Evolutionary conservation across 208 protist species (phyloP).

Genomic region (Acanthamoeba royreba): DNA sequence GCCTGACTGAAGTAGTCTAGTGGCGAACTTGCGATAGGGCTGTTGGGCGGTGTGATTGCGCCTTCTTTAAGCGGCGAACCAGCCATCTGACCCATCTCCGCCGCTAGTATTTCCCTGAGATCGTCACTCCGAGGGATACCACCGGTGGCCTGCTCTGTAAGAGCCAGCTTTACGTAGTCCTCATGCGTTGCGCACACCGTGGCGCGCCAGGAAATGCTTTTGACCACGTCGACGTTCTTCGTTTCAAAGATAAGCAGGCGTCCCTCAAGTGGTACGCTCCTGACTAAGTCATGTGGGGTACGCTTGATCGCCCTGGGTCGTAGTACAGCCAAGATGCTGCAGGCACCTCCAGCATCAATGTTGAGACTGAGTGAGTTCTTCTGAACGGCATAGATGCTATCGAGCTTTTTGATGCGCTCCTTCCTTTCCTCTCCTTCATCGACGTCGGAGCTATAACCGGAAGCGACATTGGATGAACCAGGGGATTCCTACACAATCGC

Average conservation of each 20-base stretch:
- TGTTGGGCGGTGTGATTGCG: constrained; percentile 18
- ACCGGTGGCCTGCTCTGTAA: background rate
- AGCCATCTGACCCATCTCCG: background rate
- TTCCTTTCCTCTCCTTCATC: background rate
- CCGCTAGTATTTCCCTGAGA: background rate
- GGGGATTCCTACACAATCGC: background rate
- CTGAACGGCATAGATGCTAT: background rate
- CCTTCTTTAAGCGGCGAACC: background rate
- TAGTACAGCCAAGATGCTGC: constrained; percentile 1
- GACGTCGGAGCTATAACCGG: background rate
- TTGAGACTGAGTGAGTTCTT: background rate
- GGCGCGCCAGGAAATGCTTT: constrained; percentile 49
- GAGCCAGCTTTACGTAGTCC: constrained; percentile 19
- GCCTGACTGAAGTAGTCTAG: background rate
- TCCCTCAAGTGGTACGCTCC: background rate
- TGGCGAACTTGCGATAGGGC: background rate
- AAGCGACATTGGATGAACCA: constrained; percentile 12
- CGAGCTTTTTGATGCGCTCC: background rate
- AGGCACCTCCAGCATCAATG: background rate
- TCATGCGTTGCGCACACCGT: constrained; percentile 53
- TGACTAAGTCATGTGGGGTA: background rate
- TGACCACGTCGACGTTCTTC: constrained; percentile 65
- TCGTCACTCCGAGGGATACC: background rate
- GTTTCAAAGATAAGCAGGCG: constrained; percentile 50
- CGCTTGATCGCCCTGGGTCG: background rate